Percentiles rank a stretch among this genome's conserved stretches.
Conservation (phyloP, 495 filamentous ascomycete species). For the Aspergillus indologenus region DNA sequence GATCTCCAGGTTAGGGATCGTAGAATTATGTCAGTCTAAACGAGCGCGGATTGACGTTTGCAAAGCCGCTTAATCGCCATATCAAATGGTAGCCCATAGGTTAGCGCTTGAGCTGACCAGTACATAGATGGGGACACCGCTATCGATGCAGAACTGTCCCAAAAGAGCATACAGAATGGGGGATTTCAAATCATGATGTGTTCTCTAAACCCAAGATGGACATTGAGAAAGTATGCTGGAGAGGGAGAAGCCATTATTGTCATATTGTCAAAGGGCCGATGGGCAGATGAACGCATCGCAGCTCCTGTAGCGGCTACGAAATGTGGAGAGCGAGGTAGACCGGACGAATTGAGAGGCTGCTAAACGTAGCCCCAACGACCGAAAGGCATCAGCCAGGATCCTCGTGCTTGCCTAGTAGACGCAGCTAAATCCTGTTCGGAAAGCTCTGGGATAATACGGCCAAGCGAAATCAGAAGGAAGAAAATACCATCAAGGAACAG, state of each 20-base stretch:
- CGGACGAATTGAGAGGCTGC: conserved; percentile 12
- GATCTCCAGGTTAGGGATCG: conserved; percentile 22
- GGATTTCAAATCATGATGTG: not conserved
- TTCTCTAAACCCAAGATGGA: not conserved
- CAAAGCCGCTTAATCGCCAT: conserved; percentile 15
- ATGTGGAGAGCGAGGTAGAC: conserved; percentile 3
- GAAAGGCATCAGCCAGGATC: conserved; percentile 15
- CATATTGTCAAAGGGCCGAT: not conserved
- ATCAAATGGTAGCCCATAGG: conserved; percentile 18
- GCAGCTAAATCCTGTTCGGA: conserved; percentile 6
- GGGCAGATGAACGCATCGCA: conserved; percentile 11
- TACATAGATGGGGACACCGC: conserved; percentile 1
- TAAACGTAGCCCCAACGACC: conserved; percentile 9
- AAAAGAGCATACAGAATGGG: not conserved
- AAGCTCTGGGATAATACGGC: not conserved
- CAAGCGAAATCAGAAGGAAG: not conserved
- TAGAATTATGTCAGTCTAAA: conserved; percentile 16
- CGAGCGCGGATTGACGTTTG: conserved; percentile 15
- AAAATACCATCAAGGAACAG: conserved; percentile 3
- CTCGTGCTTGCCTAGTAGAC: not conserved
- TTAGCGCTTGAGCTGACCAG: conserved; percentile 21
- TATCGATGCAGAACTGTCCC: not conserved
- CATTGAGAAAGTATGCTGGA: not conserved
- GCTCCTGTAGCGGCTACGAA: conserved; percentile 9
- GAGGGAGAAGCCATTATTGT: not conserved